Evolutionary conservation across 345 rosid genomes (phyloP), one percentile per base, ranked within the genome.

Genomic region (Capsella bursapastoris): DNA sequence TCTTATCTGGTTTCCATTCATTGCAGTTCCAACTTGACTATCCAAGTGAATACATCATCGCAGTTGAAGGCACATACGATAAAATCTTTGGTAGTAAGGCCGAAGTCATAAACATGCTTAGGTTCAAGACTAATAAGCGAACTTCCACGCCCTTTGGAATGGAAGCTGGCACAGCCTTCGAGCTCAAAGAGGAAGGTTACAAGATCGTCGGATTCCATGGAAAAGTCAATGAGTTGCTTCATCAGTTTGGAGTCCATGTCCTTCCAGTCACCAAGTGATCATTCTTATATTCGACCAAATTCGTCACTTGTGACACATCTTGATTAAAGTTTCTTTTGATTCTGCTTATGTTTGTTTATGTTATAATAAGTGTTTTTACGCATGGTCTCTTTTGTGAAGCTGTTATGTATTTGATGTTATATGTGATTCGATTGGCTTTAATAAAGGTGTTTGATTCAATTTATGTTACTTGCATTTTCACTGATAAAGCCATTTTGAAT

Each of bases 131-230:
- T 45, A 77, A 77, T 57, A 77, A 77, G 57, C 57, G 37, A 70
- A 64, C 62, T 1, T 77, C 71, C 49, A 2, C 34, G 11, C 80
- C 80, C 5, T 77, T 70, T 57, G 80, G 80, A 70, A 8, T 70
- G 53, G 66, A 57, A 55, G 64, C 66, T 29, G 72, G 72, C 28
- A 44, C 66, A 64, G 4, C 65, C 47, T 77, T 77, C 12, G 59
- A 12, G 5, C 51, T 77, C 27, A 35, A 44, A 48, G 22, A 55
- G 14, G 64, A 64, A 38, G 71, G 64, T 5, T 16, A 57, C 65
- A 77, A 77, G 31, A 71, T 77, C 11, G 80, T 77, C 0, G 80
- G 80, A 13, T 77, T 77, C 68, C 80, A 77, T 65, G 80, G 80
- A 57, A 77, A 51, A 32, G 45, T 47, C 3, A 41, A 67, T 44